phyloP scores from a whole-genome alignment of 495 filamentous ascomycete species.

The Clavariopsis aquatica region DNA sequence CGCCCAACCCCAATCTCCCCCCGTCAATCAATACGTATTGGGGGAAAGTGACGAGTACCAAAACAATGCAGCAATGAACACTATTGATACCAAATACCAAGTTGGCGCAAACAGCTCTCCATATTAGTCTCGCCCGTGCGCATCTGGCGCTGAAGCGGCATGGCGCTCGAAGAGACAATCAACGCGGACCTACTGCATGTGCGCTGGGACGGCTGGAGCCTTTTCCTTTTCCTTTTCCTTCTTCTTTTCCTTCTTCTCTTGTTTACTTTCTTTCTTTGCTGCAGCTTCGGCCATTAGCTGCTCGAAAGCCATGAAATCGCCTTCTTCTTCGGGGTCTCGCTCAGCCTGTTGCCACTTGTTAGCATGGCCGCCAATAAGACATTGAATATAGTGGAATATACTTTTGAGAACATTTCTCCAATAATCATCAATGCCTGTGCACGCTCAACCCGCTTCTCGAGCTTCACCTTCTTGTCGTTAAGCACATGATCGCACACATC shows the following conservation, averaged over 20 bases:
- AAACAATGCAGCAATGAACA: too few species aligned
- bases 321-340: conserved; percentile 92
- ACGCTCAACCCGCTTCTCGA: conserved; percentile 84
- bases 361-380: conserved; percentile 14
- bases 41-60: too few species aligned
- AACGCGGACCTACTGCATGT: background rate
- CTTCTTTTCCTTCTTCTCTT: conserved; percentile 70
- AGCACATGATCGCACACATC: conserved; percentile 71
- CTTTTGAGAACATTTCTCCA: conserved; percentile 85
- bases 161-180: background rate
- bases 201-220: background rate
- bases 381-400: conserved; percentile 48
- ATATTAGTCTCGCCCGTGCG: too few species aligned
- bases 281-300: conserved; percentile 96
- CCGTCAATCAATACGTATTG: too few species aligned
- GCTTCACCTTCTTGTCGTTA: conserved; percentile 76
- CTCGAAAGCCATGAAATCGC: conserved; percentile 98
- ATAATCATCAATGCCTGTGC: conserved; percentile 85
- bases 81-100: too few species aligned
- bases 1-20: too few species aligned
- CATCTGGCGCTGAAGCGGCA: too few species aligned
- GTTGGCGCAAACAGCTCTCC: too few species aligned
- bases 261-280: conserved; percentile 82
- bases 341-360: conserved; percentile 63
- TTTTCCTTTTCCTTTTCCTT: conserved; percentile 45